These are phyloP conservation scores for Mrakia blollopis DNA, from an alignment of 768 basidiomycete genomes.

Conservation along the genomic window DNA sequence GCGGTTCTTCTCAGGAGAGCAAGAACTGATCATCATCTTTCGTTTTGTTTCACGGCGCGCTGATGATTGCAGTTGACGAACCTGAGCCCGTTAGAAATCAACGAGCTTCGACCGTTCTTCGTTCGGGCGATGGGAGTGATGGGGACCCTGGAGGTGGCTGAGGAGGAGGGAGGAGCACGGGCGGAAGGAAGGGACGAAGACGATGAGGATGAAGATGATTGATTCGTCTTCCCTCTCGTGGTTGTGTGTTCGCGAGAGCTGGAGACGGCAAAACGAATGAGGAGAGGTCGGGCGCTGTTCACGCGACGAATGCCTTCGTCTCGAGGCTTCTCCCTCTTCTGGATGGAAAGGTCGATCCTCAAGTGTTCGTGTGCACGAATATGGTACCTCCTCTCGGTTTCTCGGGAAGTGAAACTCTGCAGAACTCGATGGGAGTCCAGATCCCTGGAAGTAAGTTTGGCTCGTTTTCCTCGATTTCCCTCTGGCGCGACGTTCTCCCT, in stretches of 20 bases:
- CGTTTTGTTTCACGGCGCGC: not conserved
- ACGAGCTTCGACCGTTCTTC: slow-evolving; percentile 87
- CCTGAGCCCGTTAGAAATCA: slow-evolving; percentile 84
- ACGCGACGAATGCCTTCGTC: slow-evolving; percentile 82
- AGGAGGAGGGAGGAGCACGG: not conserved
- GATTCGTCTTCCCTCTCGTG: not conserved
- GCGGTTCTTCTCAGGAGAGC: no score
- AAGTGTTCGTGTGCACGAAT: slow-evolving; percentile 9
- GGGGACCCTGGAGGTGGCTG: slow-evolving; percentile 50
- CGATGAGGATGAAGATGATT: slow-evolving; percentile 17
- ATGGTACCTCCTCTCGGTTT: slow-evolving; percentile 16
- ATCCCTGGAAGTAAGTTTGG: slow-evolving; percentile 7
- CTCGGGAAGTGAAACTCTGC: not conserved
- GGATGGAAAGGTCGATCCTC: not conserved
- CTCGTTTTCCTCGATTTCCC: not conserved
- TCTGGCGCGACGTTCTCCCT: no score
- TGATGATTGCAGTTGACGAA: slow-evolving; percentile 61
- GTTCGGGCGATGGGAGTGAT: slow-evolving; percentile 71
- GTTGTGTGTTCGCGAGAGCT: not conserved
- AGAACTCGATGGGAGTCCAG: slow-evolving; percentile 9
- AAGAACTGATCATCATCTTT: no score
- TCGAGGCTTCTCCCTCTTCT: slow-evolving; percentile 68
- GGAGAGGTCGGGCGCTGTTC: slow-evolving; percentile 47
- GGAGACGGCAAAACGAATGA: not conserved
- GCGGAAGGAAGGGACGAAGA: not conserved